Conservation (phyloP, 2,329 filamentous ascomycete species). For the Ascochyta lentis region DNA sequence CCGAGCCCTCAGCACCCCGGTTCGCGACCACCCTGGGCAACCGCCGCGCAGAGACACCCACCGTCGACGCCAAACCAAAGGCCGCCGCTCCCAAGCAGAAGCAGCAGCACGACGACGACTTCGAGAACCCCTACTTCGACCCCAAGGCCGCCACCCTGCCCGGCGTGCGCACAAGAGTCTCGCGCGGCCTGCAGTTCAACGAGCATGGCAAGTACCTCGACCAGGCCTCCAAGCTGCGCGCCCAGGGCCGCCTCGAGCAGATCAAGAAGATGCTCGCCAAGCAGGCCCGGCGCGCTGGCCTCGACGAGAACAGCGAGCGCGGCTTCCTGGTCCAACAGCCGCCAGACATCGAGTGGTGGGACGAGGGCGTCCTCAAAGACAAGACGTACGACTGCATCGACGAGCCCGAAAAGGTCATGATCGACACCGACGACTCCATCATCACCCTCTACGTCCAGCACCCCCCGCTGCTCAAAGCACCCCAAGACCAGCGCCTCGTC, state of each 20-base stretch:
- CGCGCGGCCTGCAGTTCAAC: conserved; percentile 85
- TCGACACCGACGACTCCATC: conserved; percentile 80
- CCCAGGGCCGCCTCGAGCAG: conserved; percentile 86
- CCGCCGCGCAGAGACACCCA: conserved; percentile 54
- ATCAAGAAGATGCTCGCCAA: conserved; percentile 95
- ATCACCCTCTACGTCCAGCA: conserved; percentile 93
- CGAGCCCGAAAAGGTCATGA: conserved; percentile 70
- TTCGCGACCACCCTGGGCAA: conserved; percentile 64
- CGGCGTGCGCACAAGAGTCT: conserved; percentile 64
- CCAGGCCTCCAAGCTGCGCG: conserved; percentile 86
- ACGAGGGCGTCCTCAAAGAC: conserved; percentile 82
- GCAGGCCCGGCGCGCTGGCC: conserved; percentile 85
- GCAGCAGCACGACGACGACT: conserved; percentile 61
- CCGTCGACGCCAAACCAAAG: conserved; percentile 39
- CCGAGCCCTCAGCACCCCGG: conserved; percentile 57
- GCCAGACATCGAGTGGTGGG: conserved; percentile 96
- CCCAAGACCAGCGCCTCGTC: conserved; percentile 83
- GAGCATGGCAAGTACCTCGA: conserved; percentile 97
- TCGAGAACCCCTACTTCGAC: conserved; percentile 84
- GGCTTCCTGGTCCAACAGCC: conserved; percentile 84
- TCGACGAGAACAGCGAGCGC: conserved; percentile 93
- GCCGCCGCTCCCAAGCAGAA: conserved; percentile 46
- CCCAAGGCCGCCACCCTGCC: conserved; percentile 64
- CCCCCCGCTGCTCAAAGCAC: conserved; percentile 86
- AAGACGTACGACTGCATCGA: conserved; percentile 76